phyloP scores from a whole-genome alignment of 176 grass and related monocot species.

The Carex myosuroides region DNA sequence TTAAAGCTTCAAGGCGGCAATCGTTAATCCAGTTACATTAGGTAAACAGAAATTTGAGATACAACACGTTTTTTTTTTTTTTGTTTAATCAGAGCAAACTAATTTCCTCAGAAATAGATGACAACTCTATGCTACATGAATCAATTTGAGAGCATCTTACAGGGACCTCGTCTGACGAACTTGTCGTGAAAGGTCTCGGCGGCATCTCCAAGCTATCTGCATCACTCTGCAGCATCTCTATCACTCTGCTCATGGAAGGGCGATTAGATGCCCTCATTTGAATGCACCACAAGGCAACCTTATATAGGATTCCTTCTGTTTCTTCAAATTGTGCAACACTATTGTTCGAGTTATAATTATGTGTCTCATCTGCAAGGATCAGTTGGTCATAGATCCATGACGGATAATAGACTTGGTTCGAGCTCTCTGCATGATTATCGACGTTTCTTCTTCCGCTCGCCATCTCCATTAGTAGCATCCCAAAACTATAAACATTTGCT shows the following conservation, averaged over 20 bases:
- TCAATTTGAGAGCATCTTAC: background rate
- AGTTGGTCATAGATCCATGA: conserved; percentile 42
- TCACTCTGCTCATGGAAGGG: conserved; percentile 60
- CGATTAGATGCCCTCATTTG: conserved; percentile 39
- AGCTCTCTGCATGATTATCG: background rate
- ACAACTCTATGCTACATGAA: background rate
- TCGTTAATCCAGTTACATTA: no score
- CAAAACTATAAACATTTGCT: conserved; percentile 36
- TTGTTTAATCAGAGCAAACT: background rate
- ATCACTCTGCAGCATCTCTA: conserved; percentile 65
- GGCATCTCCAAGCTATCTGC: conserved; percentile 37
- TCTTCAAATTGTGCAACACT: background rate
- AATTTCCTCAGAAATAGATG: background rate
- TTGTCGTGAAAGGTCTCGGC: conserved; percentile 32
- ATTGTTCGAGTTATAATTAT: background rate
- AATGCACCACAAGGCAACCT: conserved; percentile 68
- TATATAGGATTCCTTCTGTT: conserved; percentile 43
- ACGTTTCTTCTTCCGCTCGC: background rate
- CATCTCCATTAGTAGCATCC: conserved; percentile 32
- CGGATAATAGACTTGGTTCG: background rate
- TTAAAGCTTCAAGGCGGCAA: no score
- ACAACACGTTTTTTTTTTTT: background rate
- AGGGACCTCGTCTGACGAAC: background rate
- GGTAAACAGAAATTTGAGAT: no score
- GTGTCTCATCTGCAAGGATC: background rate